A percentile compares a stretch with the other conserved stretches of the same genome.
phyloP scores from a whole-genome alignment of 75 land plant species.

The Azolla pinnata region DNA sequence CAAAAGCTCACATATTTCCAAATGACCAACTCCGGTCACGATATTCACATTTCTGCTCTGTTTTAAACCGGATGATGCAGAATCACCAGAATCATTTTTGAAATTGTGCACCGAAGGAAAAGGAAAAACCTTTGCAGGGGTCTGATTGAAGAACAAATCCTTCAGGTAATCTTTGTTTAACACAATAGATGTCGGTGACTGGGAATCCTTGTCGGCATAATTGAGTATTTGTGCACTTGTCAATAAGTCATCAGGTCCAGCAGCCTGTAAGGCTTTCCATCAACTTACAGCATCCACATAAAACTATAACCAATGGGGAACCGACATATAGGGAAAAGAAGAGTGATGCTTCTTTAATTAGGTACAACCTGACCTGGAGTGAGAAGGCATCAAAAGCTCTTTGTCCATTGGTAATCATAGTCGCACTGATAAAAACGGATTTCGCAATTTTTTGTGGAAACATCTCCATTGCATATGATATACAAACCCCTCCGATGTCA shows the following conservation, averaged over 20 bases:
- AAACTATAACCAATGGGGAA: neutral
- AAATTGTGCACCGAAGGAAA: conserved; percentile 55
- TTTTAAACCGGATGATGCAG: conserved; percentile 58
- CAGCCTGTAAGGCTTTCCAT: conserved; percentile 40
- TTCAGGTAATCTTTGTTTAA: conserved; percentile 59
- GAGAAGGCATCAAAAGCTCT: conserved; percentile 70
- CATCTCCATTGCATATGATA: conserved; percentile 64
- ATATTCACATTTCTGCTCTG: too few relatives aligned
- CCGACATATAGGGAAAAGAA: neutral
- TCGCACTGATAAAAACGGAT: conserved; percentile 59
- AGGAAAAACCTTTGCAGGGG: conserved; percentile 62
- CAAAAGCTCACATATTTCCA: neutral
- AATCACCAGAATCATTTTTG: conserved; percentile 52
- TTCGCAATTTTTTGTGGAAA: conserved; percentile 54
- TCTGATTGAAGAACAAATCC: conserved; percentile 69
- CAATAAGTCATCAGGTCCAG: conserved; percentile 48
- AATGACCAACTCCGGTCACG: too few relatives aligned
- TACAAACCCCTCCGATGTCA: conserved; percentile 70
- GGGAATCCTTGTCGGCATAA: conserved; percentile 60
- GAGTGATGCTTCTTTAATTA: too few relatives aligned
- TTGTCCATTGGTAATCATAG: conserved; percentile 68
- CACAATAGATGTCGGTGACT: conserved; percentile 59
- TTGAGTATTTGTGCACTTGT: conserved; percentile 47
- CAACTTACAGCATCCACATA: neutral
- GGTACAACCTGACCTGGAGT: conserved; percentile 68